Conservation (phyloP, 192 early-diverging fungal genomes). For the Entomortierella beljakovae region DNA sequence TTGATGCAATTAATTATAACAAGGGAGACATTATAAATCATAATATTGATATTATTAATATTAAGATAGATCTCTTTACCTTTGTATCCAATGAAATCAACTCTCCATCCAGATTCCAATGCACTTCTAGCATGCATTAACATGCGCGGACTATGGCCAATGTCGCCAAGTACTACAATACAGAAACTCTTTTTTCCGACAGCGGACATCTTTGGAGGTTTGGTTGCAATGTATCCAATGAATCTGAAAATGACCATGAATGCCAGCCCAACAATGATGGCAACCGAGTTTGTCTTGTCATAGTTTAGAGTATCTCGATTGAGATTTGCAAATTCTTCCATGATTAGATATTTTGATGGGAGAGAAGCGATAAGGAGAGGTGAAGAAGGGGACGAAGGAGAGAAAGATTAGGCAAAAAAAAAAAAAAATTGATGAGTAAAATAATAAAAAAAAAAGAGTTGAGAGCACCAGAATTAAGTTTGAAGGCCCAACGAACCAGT, state of each 20-base stretch:
- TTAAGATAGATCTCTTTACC: too few relatives aligned
- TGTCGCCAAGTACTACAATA: slow-evolving; percentile 83
- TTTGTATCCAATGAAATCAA: slow-evolving; percentile 87
- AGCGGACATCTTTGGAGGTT: slow-evolving; percentile 30
- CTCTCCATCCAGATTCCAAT: slow-evolving; percentile 70
- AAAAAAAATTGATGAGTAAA: too few relatives aligned
- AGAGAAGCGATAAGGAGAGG: neutral
- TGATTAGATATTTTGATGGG: neutral
- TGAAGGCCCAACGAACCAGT: too few relatives aligned
- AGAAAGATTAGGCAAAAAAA: neutral
- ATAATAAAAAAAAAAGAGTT: too few relatives aligned
- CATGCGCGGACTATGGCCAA: slow-evolving; percentile 93
- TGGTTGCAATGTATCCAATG: slow-evolving; percentile 47
- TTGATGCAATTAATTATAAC: too few relatives aligned
- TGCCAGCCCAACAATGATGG: slow-evolving; percentile 47
- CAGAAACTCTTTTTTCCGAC: slow-evolving; percentile 40
- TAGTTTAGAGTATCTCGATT: slow-evolving; percentile 39
- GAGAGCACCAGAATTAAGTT: too few relatives aligned
- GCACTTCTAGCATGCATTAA: slow-evolving; percentile 89
- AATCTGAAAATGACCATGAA: slow-evolving; percentile 56
- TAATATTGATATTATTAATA: too few relatives aligned
- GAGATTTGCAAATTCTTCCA: slow-evolving; percentile 23
- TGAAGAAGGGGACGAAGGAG: neutral
- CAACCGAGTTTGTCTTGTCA: slow-evolving; percentile 50
- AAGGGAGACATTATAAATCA: too few relatives aligned